These are phyloP conservation scores for Hanseniaspora gamundiae DNA, from an alignment of 1,139 yeast genomes.

Conservation along the genomic window DNA sequence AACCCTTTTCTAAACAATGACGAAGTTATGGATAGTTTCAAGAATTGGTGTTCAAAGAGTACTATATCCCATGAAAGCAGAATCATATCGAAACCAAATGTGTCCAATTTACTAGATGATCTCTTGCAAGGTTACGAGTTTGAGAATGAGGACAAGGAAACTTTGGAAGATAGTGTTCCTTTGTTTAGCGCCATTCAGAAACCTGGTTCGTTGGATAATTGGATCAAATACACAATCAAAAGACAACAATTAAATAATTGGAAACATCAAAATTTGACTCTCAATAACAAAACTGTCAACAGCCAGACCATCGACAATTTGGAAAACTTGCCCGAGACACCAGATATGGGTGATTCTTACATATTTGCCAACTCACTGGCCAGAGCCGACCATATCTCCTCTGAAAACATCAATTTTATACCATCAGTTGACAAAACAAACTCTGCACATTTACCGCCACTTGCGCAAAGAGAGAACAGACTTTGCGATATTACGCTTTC, in stretches of 20 bases:
- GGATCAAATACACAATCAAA: constrained; percentile 19
- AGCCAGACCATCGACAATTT: neutral
- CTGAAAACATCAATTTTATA: constrained; percentile 11
- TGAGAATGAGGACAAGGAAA: neutral
- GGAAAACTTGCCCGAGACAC: neutral
- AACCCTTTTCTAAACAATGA: constrained; percentile 26
- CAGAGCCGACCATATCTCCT: neutral
- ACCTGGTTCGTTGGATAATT: constrained; percentile 17
- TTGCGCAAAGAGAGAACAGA: constrained; percentile 14
- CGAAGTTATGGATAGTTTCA: constrained; percentile 32
- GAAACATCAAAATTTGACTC: constrained; percentile 2
- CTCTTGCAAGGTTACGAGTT: constrained; percentile 5
- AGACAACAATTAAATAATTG: constrained; percentile 17
- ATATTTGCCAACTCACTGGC: neutral
- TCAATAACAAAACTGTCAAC: constrained; percentile 1
- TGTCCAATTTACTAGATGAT: constrained; percentile 19
- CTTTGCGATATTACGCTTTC: constrained; percentile 20
- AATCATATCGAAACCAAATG: constrained; percentile 25
- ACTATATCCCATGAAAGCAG: constrained; percentile 30
- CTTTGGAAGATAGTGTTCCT: too few relatives aligned
- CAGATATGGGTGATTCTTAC: neutral
- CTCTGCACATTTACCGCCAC: neutral
- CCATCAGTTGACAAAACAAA: constrained; percentile 6
- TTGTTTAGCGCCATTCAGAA: neutral
- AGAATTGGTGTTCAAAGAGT: constrained; percentile 36